Base-by-base conservation (phyloP, 2,329 filamentous ascomycete species). In the Xylariaceae sp. region DNA sequence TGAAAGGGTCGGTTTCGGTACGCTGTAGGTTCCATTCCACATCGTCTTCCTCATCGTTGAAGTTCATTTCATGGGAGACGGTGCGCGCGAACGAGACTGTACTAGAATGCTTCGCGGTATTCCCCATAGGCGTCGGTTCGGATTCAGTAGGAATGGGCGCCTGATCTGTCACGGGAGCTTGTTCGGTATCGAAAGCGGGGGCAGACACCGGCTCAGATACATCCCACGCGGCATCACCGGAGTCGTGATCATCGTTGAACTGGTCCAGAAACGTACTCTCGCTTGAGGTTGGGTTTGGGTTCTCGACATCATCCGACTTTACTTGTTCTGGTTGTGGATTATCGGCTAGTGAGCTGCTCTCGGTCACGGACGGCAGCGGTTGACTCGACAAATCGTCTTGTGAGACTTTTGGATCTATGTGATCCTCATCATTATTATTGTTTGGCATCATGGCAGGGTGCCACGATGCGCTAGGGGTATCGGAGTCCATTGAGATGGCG, bases 1-100 rank as follows among this genome's bases (percentile, higher is more conserved):
- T 74, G 62, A 80, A 82, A 3, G 74, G 74, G 42, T 83, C 77
- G 2, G 72, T 72, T 39, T 76, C 69, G 22, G 69, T 67, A 41
- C 70, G 70, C 11, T 71, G 64, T 1, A 78, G 53, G 37, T 64
- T 73, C 73, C 75, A 81, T 46, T 82, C 78, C n/a, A 63, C 57
- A 18, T 81, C 78, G 17, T 81, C 78, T 41, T 75, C 79, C 30
- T 78, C 76, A 33, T 72, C 72, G 42, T 69, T 71, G 64, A 78
- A 81, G 57, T 68, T 80, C 18, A 81, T 65, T 39, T 82, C 78
- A 43, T 82, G 74, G 9, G 79, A 76, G 11, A 82, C 78, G 2
- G 81, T 84, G 28, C 80, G 73, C 9, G 79, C 71, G 61, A 84
- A 84, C 0, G 81, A 84, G 57, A 75, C 71, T 36, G 72, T 79